These are phyloP conservation scores for Nicotiana benthamiana DNA, from an alignment of 257 asterid species.

Conservation along the genomic window DNA sequence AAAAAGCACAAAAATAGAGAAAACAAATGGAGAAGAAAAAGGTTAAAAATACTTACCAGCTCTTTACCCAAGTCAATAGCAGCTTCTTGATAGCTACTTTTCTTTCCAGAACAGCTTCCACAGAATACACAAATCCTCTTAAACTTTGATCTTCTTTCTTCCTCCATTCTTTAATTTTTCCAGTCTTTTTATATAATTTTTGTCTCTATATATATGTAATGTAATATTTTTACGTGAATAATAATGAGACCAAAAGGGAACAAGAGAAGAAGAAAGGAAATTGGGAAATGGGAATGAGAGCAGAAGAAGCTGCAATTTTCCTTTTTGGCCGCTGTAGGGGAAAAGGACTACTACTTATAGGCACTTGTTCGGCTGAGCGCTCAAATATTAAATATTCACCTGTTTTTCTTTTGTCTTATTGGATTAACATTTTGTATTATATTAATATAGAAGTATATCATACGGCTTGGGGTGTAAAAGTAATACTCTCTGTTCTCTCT, in stretches of 20 bases:
- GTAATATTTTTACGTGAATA: neutral
- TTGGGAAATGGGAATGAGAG: slow-evolving; percentile 7
- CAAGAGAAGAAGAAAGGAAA: neutral
- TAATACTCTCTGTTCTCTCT: no score
- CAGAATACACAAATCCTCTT: slow-evolving; percentile 79
- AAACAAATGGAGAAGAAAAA: no score
- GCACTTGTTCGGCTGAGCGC: neutral
- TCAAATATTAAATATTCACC: neutral
- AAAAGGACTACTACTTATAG: neutral
- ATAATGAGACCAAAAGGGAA: neutral
- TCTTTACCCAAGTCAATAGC: slow-evolving; percentile 73
- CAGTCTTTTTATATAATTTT: neutral
- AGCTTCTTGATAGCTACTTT: slow-evolving; percentile 74
- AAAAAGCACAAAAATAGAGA: no score
- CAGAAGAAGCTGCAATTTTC: neutral
- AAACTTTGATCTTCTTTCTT: slow-evolving; percentile 47
- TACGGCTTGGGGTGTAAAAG: no score
- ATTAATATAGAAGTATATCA: neutral
- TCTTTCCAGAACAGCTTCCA: slow-evolving; percentile 84
- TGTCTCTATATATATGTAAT: slow-evolving; percentile 4
- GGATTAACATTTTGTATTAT: neutral
- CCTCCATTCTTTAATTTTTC: slow-evolving; percentile 34
- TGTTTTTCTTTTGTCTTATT: neutral
- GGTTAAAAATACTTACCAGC: slow-evolving; percentile 37
- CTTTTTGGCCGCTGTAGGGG: neutral